These are phyloP conservation scores for Blastosporella zonata DNA, from an alignment of 1,284 basidiomycete species.

Conservation along the genomic window DNA sequence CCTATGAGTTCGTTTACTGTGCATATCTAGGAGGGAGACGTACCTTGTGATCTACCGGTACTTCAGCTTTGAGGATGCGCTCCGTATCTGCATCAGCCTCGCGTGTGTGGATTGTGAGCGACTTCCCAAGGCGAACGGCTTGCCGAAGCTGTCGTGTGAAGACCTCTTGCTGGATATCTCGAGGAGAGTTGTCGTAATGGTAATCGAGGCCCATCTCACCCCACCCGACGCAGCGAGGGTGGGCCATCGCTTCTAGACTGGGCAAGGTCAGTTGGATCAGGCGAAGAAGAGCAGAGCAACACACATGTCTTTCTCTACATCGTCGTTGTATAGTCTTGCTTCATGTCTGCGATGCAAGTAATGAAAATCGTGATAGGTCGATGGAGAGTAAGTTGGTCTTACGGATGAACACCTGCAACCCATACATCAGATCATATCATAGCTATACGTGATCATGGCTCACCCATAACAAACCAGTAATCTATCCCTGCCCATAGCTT, in stretches of 20 bases:
- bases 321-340: constrained; percentile 64
- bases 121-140: constrained; percentile 65
- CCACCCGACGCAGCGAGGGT: constrained; percentile 79
- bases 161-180: constrained; percentile 60
- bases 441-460: constrained; percentile 21
- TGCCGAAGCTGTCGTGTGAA: constrained; percentile 65
- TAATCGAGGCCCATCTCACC: constrained; percentile 86
- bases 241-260: constrained; percentile 71
- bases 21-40: constrained; percentile 11
- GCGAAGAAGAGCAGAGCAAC: constrained; percentile 24
- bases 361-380: neutral
- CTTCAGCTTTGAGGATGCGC: constrained; percentile 65
- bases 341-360: constrained; percentile 58
- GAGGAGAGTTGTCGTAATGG: constrained; percentile 75
- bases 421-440: neutral
- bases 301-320: constrained; percentile 66
- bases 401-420: constrained; percentile 69
- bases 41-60: constrained; percentile 68
- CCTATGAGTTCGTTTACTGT: no score
- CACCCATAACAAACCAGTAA: constrained; percentile 78
- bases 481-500: constrained; percentile 60
- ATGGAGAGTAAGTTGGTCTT: constrained; percentile 24
- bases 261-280: neutral
- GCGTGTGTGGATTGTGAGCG: constrained; percentile 76
- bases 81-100: constrained; percentile 81